Evolutionary conservation across 2,329 filamentous ascomycete species (phyloP), one percentile per base, ranked within the genome.

Genomic region (Endoconidiophora polonica): DNA sequence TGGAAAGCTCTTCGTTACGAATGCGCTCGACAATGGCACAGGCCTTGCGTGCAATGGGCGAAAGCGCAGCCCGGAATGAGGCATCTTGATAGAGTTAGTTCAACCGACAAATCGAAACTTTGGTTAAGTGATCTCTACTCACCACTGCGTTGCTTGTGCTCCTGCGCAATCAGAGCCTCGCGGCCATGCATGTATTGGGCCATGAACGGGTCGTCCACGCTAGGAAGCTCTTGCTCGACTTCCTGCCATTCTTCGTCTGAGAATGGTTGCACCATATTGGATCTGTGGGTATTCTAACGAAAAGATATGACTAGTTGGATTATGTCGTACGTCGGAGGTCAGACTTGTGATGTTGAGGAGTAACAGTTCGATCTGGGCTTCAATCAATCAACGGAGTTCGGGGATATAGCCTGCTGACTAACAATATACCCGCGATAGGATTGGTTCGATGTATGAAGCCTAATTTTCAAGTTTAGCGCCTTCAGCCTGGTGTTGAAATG

Each of bases 1-100:
- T 80, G 48, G 72, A 68, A 58, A 80, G 76, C 66, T 96, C 90
- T 58, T 85, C 76, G 47, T 77, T 74, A 41, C 87, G 79, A 59
- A 95, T 91, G 54, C 77, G 75, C 5, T 79, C 75, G 46, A 94
- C 84, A 55, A 96, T 90, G 49, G 73, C 72, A 60, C 83, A 83
- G 26, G 91, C 90, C 60, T 80, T 76, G 54, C 71, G 71, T 3
- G 86, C 87, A 57, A 88, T 79, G 2, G 86, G 84, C 0, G 87
- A 88, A 45, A 95, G 75, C 22, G 76, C 74, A 55, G 82, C 71
- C 46, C 78, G 74, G 67, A 91, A 91, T 2, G 76, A 73, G 59
- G 47, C 68, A 64, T 86, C 81, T 81, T 59, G 33, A 24, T 29
- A 22, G 57, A 57, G 62, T 59, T 61, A 48, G 47, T 49, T 18